These are phyloP conservation scores for Suillus paluster DNA, from an alignment of 768 basidiomycete genomes.

Conservation along the genomic window DNA sequence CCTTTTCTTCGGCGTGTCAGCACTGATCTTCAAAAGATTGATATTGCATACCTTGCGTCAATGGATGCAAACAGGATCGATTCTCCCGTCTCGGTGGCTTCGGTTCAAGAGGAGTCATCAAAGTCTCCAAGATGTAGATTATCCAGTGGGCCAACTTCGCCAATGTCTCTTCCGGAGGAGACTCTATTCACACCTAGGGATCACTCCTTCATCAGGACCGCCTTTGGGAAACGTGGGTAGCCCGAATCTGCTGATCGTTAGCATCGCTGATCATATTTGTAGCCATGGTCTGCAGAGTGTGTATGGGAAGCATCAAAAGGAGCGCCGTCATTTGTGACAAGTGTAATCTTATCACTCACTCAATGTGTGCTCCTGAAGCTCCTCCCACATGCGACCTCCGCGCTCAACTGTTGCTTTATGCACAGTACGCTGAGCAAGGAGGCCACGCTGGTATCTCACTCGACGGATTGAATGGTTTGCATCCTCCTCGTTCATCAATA, in stretches of 20 bases:
- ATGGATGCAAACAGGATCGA: slow-evolving; percentile 36
- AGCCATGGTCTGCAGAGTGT: slow-evolving; percentile 91
- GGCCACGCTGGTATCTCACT: slow-evolving; percentile 57
- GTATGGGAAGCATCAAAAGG: slow-evolving; percentile 79
- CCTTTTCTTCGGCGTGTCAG: slow-evolving; percentile 94
- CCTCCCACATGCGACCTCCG: slow-evolving; percentile 84
- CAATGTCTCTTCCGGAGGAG: slow-evolving; percentile 31
- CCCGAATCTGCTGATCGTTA: neutral
- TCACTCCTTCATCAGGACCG: slow-evolving; percentile 90
- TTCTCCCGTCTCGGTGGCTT: slow-evolving; percentile 50
- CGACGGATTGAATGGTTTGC: slow-evolving; percentile 44
- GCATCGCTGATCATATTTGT: slow-evolving; percentile 16
- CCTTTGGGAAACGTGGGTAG: slow-evolving; percentile 86
- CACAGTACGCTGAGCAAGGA: slow-evolving; percentile 76
- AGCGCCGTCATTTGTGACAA: slow-evolving; percentile 86
- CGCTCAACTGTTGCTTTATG: slow-evolving; percentile 76
- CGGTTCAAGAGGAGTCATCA: slow-evolving; percentile 43
- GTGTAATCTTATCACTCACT: slow-evolving; percentile 89
- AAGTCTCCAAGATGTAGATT: slow-evolving; percentile 43
- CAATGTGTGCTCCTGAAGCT: slow-evolving; percentile 73
- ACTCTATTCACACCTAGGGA: slow-evolving; percentile 60
- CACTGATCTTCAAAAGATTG: slow-evolving; percentile 78
- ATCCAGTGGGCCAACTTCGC: slow-evolving; percentile 40
- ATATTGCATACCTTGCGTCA: slow-evolving; percentile 55
- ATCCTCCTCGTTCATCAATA: slow-evolving; percentile 25